Evolutionary conservation across 345 rosid genomes (phyloP), one percentile per base, ranked within the genome.

Genomic region (Sapria himalayana): DNA sequence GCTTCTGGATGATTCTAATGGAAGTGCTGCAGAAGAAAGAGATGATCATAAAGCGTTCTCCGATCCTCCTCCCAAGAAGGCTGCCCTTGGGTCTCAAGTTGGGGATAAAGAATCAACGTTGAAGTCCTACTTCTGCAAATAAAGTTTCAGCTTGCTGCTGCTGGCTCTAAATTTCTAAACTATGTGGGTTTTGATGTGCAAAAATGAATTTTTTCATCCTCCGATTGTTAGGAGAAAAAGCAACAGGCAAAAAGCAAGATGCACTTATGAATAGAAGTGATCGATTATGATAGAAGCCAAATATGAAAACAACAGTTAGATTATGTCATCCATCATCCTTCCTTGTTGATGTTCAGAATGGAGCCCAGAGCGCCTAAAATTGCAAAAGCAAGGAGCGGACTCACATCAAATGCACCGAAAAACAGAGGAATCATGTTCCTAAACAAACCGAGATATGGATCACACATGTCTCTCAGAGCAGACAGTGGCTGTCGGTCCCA

Each of bases 401-500:
- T 81, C 15, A 75, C 71, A 33, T 85, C 97, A 38, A 86, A 65
- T 0, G 94, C 73, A 42, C 78, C 73, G 22, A 81, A 78, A 18
- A 78, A 52, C 0, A 89, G 97, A 22, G 94, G 94, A 38, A 78
- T 76, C 18, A 86, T 58, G 32, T 73, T 81, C 70, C 94, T 69
- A 39, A 86, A 86, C 60, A 86, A 62, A 55, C 76, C 81, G 49
- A 86, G 56, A 33, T 86, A 81, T 3, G 92, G 97, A 55, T 81
- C 97, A 5, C 89, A 81, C 0, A 81, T 67, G 62, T 76, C 94
- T 46, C 89, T 64, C 4, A 81, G 73, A 1, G 92, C 94, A 4
- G 85, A 69, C 21, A 81, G 48, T 1, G 94, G 92, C 63, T 78
- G 94, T 15, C 79, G 58, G 31, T 86, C 92, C 97, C 92, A 81